A percentile compares a stretch with the other conserved stretches of the same genome.
Evolutionary conservation across 2,329 filamentous ascomycete genomes (phyloP).

Genomic region (Boeremia lycopersici): DNA sequence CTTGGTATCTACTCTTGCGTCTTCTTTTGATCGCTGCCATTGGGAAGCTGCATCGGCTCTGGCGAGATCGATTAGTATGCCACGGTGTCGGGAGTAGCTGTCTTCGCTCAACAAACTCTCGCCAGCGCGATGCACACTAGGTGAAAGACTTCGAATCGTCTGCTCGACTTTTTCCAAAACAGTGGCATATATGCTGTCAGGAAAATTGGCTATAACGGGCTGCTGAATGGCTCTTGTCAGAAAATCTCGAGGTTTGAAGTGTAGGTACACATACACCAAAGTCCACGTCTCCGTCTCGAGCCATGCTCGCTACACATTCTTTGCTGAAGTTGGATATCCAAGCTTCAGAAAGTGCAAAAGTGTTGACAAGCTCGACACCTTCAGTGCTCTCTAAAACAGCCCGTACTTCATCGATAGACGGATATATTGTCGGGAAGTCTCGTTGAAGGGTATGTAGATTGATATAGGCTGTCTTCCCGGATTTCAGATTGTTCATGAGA

Average conservation of each 20-base stretch:
- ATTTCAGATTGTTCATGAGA: conserved; percentile 22
- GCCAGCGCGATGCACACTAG: conserved; percentile 17
- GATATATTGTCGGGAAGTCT: conserved; percentile 25
- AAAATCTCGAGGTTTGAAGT: neutral
- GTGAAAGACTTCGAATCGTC: conserved; percentile 12
- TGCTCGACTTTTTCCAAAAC: conserved; percentile 22
- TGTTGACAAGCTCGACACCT: conserved; percentile 20
- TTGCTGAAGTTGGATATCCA: conserved; percentile 28
- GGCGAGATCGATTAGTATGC: conserved; percentile 22
- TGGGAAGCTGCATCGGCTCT: conserved; percentile 28
- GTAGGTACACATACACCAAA: conserved; percentile 23
- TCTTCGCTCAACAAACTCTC: conserved; percentile 28
- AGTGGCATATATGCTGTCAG: conserved; percentile 14
- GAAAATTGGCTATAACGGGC: conserved; percentile 13
- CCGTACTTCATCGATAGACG: conserved; percentile 20
- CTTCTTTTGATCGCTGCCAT: conserved; percentile 32
- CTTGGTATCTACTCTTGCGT: conserved; percentile 28
- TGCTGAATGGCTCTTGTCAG: conserved; percentile 9
- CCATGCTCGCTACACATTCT: conserved; percentile 21
- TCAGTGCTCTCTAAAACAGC: conserved; percentile 15
- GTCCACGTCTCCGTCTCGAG: conserved; percentile 27
- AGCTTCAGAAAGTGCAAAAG: conserved; percentile 31
- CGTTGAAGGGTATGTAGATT: conserved; percentile 26
- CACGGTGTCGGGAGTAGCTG: conserved; percentile 14
- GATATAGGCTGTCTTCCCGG: conserved; percentile 28